Evolutionary conservation across 805 yeast genomes (phyloP).

Genomic region (Yarrowia sp.): DNA sequence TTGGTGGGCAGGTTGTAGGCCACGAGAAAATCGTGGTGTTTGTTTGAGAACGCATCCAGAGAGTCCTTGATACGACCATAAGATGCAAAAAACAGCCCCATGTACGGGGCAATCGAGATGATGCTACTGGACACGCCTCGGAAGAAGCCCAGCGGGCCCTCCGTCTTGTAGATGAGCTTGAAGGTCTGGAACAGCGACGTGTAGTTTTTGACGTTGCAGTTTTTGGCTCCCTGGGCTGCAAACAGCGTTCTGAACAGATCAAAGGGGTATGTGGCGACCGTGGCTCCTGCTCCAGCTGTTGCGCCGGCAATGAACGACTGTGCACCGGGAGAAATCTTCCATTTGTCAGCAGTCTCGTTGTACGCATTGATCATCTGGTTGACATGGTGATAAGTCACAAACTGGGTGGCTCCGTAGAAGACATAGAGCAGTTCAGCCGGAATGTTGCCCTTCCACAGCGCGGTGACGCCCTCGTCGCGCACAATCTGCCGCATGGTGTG

Average conservation of each 20-base stretch:
- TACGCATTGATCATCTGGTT: slow-evolving; percentile 55
- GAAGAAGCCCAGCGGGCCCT: slow-evolving; percentile 58
- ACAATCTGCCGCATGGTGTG: slow-evolving; percentile 55
- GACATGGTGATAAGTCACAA: slow-evolving; percentile 68
- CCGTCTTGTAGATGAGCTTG: slow-evolving; percentile 49
- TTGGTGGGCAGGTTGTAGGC: slow-evolving; percentile 43
- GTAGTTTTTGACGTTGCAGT: slow-evolving; percentile 44
- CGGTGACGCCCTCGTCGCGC: slow-evolving; percentile 69
- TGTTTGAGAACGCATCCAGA: slow-evolving; percentile 42
- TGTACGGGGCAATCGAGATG: slow-evolving; percentile 68
- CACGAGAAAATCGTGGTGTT: not conserved
- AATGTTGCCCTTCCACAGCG: slow-evolving; percentile 95
- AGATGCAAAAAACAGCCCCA: slow-evolving; percentile 77
- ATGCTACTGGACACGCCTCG: slow-evolving; percentile 60
- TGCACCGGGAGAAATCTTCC: slow-evolving; percentile 50
- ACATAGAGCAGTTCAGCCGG: slow-evolving; percentile 91
- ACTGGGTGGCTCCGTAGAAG: slow-evolving; percentile 84
- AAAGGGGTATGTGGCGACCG: slow-evolving; percentile 81
- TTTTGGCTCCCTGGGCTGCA: slow-evolving; percentile 62
- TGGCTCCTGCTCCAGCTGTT: slow-evolving; percentile 76
- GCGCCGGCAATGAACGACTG: slow-evolving; percentile 73
- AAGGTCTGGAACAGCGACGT: slow-evolving; percentile 48
- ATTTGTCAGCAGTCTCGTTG: slow-evolving; percentile 33
- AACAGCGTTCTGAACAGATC: slow-evolving; percentile 88
- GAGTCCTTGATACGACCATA: slow-evolving; percentile 60